Percentiles rank a stretch among this genome's conserved stretches.
phyloP scores from a whole-genome alignment of 352 stramenopile species.

The Pythium scleroteichum region DNA sequence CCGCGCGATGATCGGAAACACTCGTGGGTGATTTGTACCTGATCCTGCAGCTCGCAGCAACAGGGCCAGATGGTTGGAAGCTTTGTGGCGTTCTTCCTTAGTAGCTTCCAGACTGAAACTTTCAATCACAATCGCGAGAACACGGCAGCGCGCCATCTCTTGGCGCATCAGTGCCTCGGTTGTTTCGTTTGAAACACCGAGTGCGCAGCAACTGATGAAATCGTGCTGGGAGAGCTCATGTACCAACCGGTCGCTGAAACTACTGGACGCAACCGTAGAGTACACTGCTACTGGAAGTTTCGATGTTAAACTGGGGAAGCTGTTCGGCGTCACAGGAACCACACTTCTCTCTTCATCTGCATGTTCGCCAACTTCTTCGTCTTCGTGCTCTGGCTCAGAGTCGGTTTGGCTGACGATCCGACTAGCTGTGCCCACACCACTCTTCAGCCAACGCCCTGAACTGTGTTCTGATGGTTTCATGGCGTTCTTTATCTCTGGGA shows the following conservation, averaged over 20 bases:
- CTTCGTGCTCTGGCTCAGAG: constrained; percentile 16
- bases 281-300: too few species aligned
- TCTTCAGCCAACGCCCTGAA: constrained; percentile 27
- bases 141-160: not conserved
- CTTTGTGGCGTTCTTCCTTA: constrained; percentile 5
- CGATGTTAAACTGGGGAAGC: too few species aligned
- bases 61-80: constrained; percentile 33
- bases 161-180: not conserved
- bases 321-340: constrained; percentile 1
- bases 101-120: constrained; percentile 4
- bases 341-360: not conserved
- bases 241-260: constrained; percentile 9
- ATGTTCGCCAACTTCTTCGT: not conserved
- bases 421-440: not conserved
- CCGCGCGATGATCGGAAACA: constrained; percentile 60
- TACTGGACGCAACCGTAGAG: not conserved
- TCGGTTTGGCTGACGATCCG: constrained; percentile 15
- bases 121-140: constrained; percentile 18
- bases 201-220: not conserved
- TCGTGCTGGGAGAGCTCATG: not conserved
- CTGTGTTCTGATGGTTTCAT: constrained; percentile 46
- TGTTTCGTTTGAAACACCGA: not conserved
- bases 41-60: constrained; percentile 37
- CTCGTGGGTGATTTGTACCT: constrained; percentile 27
- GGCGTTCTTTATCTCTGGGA: constrained; percentile 47